A percentile compares a stretch with the other conserved stretches of the same genome.
Evolutionary conservation across 2,329 filamentous ascomycete genomes (phyloP).

Genomic region (Tothia fuscella): DNA sequence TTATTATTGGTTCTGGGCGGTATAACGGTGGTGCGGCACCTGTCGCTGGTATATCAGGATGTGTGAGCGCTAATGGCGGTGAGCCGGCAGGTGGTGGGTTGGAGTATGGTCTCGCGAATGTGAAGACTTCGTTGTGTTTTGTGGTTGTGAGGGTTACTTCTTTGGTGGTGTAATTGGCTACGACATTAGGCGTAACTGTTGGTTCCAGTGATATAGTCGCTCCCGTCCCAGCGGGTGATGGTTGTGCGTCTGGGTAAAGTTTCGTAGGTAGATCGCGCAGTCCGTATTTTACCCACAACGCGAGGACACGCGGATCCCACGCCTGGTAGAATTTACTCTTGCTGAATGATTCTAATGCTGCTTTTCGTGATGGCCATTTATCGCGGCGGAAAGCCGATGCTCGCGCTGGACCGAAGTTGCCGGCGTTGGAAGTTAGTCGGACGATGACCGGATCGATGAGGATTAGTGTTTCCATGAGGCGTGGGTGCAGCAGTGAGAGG

Average conservation of each 20-base stretch:
- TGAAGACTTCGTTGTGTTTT: conserved; percentile 80
- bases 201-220: conserved; percentile 13
- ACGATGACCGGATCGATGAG: conserved; percentile 78
- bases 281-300: conserved; percentile 60
- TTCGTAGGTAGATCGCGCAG: conserved; percentile 61
- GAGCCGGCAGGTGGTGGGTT: conserved; percentile 28
- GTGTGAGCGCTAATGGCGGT: conserved; percentile 27
- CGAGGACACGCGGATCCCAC: conserved; percentile 74
- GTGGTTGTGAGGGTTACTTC: conserved; percentile 66
- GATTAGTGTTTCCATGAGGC: conserved; percentile 62
- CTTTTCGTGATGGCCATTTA: conserved; percentile 64
- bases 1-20: conserved; percentile 48
- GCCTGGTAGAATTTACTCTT: conserved; percentile 63
- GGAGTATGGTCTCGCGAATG: conserved; percentile 54
- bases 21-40: conserved; percentile 46
- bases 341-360: conserved; percentile 54
- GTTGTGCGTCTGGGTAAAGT: conserved; percentile 36
- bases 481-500: conserved; percentile 65
- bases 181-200: conserved; percentile 15
- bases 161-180: conserved; percentile 20
- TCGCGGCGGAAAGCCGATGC: conserved; percentile 65
- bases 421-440: conserved; percentile 30
- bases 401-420: conserved; percentile 35
- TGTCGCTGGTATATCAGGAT: conserved; percentile 28
- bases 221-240: conserved; percentile 9